phyloP scores from a whole-genome alignment of 192 early-diverging fungal genomes.

The Coemansia brasiliensis region DNA sequence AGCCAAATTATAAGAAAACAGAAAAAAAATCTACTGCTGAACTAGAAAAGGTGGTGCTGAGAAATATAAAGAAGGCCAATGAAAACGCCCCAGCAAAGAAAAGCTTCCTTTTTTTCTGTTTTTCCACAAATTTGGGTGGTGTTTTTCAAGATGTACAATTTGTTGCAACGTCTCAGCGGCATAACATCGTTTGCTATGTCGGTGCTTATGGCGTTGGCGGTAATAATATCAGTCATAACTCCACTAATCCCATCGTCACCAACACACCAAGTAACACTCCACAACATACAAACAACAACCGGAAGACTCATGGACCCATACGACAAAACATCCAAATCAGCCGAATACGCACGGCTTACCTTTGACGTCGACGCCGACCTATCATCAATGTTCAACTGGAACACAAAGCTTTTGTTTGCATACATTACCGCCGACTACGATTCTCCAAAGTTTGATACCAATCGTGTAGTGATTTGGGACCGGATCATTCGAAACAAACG shows the following conservation, averaged over 20 bases:
- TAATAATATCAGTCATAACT: conserved; percentile 41
- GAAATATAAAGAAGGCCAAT: neutral
- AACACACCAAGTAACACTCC: conserved; percentile 26
- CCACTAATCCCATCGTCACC: conserved; percentile 41
- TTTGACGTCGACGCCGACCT: conserved; percentile 55
- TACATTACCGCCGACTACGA: conserved; percentile 47
- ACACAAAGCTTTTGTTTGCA: conserved; percentile 51
- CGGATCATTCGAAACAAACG: conserved; percentile 38
- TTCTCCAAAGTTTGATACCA: conserved; percentile 26
- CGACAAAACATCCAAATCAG: conserved; percentile 32
- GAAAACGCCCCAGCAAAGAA: neutral
- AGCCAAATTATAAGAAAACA: too few species aligned
- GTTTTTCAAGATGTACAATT: conserved; percentile 46
- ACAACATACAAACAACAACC: conserved; percentile 41
- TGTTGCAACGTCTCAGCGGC: conserved; percentile 51
- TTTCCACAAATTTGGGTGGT: neutral
- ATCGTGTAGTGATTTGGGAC: conserved; percentile 53
- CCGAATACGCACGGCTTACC: conserved; percentile 48
- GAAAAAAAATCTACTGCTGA: neutral
- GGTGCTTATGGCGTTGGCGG: conserved; percentile 40
- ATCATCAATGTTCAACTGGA: conserved; percentile 54
- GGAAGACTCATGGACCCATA: conserved; percentile 43
- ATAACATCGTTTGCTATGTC: conserved; percentile 55
- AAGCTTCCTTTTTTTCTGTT: neutral
- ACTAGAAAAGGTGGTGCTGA: neutral